Conservation (phyloP, 23 red algal species). For the Gracilaria gracilis region DNA sequence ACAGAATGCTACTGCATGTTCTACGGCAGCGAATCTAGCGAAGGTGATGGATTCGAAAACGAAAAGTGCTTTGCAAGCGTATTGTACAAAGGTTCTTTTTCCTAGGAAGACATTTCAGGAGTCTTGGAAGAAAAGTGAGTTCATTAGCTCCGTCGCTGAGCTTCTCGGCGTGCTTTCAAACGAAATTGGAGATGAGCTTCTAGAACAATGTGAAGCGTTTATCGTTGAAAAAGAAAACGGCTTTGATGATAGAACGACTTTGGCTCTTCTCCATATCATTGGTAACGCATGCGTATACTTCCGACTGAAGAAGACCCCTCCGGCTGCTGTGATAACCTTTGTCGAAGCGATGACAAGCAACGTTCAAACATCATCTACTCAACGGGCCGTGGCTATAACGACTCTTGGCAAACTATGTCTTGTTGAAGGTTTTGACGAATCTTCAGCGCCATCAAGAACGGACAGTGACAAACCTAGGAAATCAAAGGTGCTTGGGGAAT, state of each 20-base stretch:
- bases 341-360: constrained; percentile 64
- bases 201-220: constrained; percentile 37
- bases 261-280: constrained; percentile 40
- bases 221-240: constrained; percentile 13
- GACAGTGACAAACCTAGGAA: background rate
- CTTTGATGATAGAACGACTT: background rate
- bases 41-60: background rate
- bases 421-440: constrained; percentile 19
- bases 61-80: background rate
- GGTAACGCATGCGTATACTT: constrained; percentile 35
- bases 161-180: constrained; percentile 29
- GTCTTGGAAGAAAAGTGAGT: background rate
- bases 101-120: background rate
- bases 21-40: constrained; percentile 2
- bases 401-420: constrained; percentile 71
- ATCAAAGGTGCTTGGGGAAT: constrained; percentile 14
- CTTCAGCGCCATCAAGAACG: background rate
- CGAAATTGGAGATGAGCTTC: constrained; percentile 42
- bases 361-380: constrained; percentile 3
- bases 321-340: constrained; percentile 26
- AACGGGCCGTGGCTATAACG: constrained; percentile 51
- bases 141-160: background rate
- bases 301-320: constrained; percentile 22
- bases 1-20: constrained; percentile 29
- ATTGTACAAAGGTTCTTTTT: background rate